Evolutionary conservation across 2,329 filamentous ascomycete species (phyloP), one percentile per base, ranked within the genome.

Genomic region (Decorospora gaudefroyi): DNA sequence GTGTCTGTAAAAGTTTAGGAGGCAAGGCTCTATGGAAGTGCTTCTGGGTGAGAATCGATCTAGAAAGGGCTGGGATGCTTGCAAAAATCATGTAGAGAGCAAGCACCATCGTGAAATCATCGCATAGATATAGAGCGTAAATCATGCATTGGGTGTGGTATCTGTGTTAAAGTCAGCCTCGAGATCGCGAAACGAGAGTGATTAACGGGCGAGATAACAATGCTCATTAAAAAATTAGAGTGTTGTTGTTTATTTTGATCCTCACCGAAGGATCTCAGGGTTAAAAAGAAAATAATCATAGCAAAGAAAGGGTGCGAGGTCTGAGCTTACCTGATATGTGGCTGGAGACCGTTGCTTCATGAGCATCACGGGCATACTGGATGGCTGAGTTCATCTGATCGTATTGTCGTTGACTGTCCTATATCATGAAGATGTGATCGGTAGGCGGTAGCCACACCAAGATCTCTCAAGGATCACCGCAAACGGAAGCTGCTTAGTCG

Each of bases 191-290:
- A 25, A 11, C 17, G 16, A 49, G 6, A 34, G 22, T 8, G n/a
- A 39, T 16, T 37, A 52, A 34, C 38, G 42, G 16, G 27, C 8
- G 22, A 13, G 10, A 23, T 22, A 35, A 35, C 18, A 36, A 48
- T 55, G 66, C 64, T 85, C 82, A 84, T 79, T 70, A 84, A 85
- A 84, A 85, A 85, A 85, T 84, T 84, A 85, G 81, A 85, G 80
- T 84, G 56, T 61, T 53, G 80, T 80, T 82, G 80, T 81, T 82
- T 76, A 74, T 74, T 78, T 76, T 78, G 57, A 68, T 83, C 80
- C 73, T 82, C 81, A 83, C 71, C 45, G 76, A 67, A 67, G 68
- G 67, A 70, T 64, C 71, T 83, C 76, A 75, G 81, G 75, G 81
- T 84, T 85, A 84, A 85, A 85, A 84, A 83, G 69, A 51, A 37